Base-by-base conservation (phyloP, 495 filamentous ascomycete species). In the Penicillium cosmopolitanum region DNA sequence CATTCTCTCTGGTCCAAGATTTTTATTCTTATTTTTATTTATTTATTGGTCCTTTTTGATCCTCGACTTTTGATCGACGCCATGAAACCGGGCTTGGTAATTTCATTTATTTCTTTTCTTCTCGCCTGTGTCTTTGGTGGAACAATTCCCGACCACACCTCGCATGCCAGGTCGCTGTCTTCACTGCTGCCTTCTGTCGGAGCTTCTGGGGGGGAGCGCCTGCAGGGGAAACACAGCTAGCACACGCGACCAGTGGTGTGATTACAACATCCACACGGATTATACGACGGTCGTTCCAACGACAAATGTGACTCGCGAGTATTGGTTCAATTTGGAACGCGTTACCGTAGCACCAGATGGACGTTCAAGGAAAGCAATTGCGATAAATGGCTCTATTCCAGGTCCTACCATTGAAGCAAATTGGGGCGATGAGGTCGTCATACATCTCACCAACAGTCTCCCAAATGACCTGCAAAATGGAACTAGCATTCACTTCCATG, bases 381-480 rank as follows among this genome's bases (percentile, higher is more conserved):
- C 50, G 4, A 52, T 52, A 8, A 43, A 43, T 18, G 40, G 40
- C 16, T 43, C 40, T 18, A 43, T 43, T 18, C 40, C 40, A 1
- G 50, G 50, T 16, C 50, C 50, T n/a, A 52, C 50, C 3, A 51
- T 51, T 16, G 50, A 51, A 33, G 50, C 50, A 19, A 51, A 51
- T 19, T 51, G 50, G 50, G 50, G 50, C 10, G 42, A 44, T 10
- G 42, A 44, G 16, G 42, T 44, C 42, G 42, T 44, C 3, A 4
- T 44, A 9, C 42, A 19, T 44, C 42, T 44, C n/a, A 44, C 42
- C 12, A 44, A 44, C 42, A 19, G 16, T 19, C 42, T 44, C 8
- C 89, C 92, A 63, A 85, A 88, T 25, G 72, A 89, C 54, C 86
- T 82, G 66, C 85, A 89, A 64, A 79, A 88, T 56, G 82, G 81